Percentiles rank a stretch among this genome's conserved stretches.
phyloP scores from a whole-genome alignment of 768 basidiomycete species.

The Mycena rosella region DNA sequence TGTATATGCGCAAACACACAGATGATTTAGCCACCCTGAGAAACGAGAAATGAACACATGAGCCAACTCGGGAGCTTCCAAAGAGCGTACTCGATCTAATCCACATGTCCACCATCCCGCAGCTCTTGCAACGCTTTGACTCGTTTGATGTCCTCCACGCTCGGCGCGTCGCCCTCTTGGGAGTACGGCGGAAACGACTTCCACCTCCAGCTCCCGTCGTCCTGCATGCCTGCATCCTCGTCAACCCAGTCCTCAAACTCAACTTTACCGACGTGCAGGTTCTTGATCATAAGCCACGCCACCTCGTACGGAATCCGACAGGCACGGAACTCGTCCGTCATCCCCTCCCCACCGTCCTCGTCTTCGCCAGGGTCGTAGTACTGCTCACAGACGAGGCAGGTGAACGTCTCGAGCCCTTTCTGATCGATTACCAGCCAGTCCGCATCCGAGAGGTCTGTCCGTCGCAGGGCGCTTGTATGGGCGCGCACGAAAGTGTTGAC shows the following conservation, averaged over 20 bases:
- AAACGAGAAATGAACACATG: too few relatives aligned
- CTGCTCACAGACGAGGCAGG: constrained; percentile 5
- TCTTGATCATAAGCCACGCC: constrained; percentile 9
- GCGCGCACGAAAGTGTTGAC: not conserved
- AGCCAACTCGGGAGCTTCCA: too few relatives aligned
- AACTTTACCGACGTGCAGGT: constrained; percentile 17
- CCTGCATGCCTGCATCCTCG: constrained; percentile 12
- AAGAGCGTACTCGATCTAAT: too few relatives aligned
- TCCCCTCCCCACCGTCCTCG: not conserved
- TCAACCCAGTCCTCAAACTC: constrained; percentile 21
- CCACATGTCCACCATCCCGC: not conserved
- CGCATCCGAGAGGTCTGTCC: not conserved
- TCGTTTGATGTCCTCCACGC: not conserved
- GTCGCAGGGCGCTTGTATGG: not conserved
- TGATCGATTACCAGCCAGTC: constrained; percentile 7
- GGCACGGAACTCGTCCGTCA: constrained; percentile 14
- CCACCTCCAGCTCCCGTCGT: constrained; percentile 21
- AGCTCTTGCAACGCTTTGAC: not conserved
- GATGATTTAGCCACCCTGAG: too few relatives aligned
- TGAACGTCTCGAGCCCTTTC: constrained; percentile 11
- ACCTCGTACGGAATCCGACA: constrained; percentile 21
- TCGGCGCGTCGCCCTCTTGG: not conserved
- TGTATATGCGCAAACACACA: too few relatives aligned
- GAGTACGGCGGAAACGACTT: not conserved
- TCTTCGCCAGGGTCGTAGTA: not conserved